These are phyloP conservation scores for Epichloe gansuensis DNA, from an alignment of 2,329 filamentous ascomycete genomes.

Conservation along the genomic window DNA sequence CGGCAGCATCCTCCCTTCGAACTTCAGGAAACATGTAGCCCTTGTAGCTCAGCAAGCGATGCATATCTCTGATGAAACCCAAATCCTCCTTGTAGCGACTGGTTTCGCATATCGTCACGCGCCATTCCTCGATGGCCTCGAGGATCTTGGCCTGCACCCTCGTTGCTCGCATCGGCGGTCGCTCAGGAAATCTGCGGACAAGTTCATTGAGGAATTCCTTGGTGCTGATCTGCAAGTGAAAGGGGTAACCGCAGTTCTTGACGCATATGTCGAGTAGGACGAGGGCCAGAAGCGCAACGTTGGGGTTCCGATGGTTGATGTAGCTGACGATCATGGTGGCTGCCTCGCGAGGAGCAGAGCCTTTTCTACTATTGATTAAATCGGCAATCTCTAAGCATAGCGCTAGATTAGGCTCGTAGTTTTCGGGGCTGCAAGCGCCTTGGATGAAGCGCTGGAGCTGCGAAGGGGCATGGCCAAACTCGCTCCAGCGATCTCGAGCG, in stretches of 20 bases:
- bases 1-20: slow-evolving; percentile 83
- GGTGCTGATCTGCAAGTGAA: slow-evolving; percentile 95
- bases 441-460: slow-evolving; percentile 92
- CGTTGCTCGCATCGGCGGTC: slow-evolving; percentile 73
- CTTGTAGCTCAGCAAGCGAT: slow-evolving; percentile 88
- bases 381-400: slow-evolving; percentile 94
- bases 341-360: slow-evolving; percentile 86
- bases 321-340: slow-evolving; percentile 86
- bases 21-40: slow-evolving; percentile 93
- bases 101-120: slow-evolving; percentile 94
- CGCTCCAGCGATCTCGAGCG: slow-evolving; percentile 84
- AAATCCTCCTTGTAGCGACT: slow-evolving; percentile 95
- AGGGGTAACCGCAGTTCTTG: slow-evolving; percentile 98
- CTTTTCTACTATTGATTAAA: slow-evolving; percentile 95
- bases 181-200: slow-evolving; percentile 87
- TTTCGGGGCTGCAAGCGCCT: slow-evolving; percentile 90
- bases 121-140: slow-evolving; percentile 96
- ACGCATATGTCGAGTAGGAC: slow-evolving; percentile 95
- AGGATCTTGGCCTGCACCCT: slow-evolving; percentile 86
- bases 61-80: slow-evolving; percentile 96
- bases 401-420: slow-evolving; percentile 95
- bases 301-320: slow-evolving; percentile 94
- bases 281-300: slow-evolving; percentile 81
- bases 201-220: slow-evolving; percentile 99
- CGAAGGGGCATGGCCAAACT: slow-evolving; percentile 66